These are phyloP conservation scores for Gigaspora rosea DNA, from an alignment of 192 early-diverging fungal genomes.

Conservation along the genomic window DNA sequence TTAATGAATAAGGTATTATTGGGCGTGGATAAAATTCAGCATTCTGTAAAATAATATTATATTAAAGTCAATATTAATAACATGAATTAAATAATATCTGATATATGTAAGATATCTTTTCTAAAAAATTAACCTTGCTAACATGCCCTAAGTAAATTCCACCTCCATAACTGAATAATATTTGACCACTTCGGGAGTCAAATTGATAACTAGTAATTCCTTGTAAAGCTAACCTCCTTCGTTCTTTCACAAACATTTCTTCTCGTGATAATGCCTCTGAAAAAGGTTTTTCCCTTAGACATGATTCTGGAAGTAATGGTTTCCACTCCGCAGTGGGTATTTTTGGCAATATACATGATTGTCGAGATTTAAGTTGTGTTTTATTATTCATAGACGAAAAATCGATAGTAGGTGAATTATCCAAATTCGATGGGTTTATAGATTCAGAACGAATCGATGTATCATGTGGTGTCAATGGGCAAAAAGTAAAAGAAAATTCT, in stretches of 20 bases:
- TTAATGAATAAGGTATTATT: slow-evolving; percentile 10
- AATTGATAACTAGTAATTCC: slow-evolving; percentile 48
- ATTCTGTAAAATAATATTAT: neutral
- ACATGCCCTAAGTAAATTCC: slow-evolving; percentile 41
- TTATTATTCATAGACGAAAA: neutral
- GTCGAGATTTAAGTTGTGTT: neutral
- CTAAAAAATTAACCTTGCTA: slow-evolving; percentile 25
- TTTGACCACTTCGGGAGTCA: slow-evolving; percentile 12
- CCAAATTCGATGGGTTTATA: neutral
- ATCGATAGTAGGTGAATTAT: neutral
- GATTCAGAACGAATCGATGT: neutral
- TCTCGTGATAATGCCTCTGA: slow-evolving; percentile 34
- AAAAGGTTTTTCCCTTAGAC: slow-evolving; percentile 32
- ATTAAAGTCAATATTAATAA: slow-evolving; percentile 5
- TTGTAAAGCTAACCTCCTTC: slow-evolving; percentile 48
- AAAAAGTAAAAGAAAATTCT: slow-evolving; percentile 1
- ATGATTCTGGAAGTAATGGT: slow-evolving; percentile 37
- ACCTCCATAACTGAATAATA: slow-evolving; percentile 42
- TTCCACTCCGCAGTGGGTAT: slow-evolving; percentile 30
- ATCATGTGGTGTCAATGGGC: neutral
- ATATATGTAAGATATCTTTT: neutral
- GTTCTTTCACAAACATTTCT: slow-evolving; percentile 47
- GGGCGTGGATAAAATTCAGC: slow-evolving; percentile 16
- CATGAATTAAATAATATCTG: neutral
- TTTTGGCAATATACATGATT: neutral